These are phyloP conservation scores for Apiotrichum sp. DNA, from an alignment of 1,284 basidiomycete species.

Conservation along the genomic window DNA sequence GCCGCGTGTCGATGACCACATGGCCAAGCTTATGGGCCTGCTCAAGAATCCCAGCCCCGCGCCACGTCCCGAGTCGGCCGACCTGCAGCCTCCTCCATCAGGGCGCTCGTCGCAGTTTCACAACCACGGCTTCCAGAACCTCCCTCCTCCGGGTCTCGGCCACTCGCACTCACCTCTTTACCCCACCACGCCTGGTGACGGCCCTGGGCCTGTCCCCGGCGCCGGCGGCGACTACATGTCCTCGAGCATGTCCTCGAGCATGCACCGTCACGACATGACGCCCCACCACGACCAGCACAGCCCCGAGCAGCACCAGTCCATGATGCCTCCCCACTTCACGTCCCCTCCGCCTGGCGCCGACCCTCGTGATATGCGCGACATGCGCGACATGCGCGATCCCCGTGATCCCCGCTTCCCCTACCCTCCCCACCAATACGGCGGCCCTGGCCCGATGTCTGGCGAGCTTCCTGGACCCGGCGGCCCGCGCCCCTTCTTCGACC, in stretches of 20 bases:
- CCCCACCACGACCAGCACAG: slow-evolving; percentile 1
- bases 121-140: neutral
- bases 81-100: neutral
- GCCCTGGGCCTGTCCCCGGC: neutral
- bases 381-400: no score
- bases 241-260: neutral
- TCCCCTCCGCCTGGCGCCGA: slow-evolving; percentile 12
- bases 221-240: slow-evolving; percentile 7
- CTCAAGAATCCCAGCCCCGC: slow-evolving; percentile 24
- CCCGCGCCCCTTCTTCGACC: slow-evolving; percentile 8
- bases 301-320: slow-evolving; percentile 1
- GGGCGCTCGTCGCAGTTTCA: slow-evolving; percentile 2
- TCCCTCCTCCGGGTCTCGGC: slow-evolving; percentile 13
- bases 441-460: slow-evolving; percentile 4
- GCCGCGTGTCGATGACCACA: slow-evolving; percentile 26
- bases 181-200: slow-evolving; percentile 7
- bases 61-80: slow-evolving; percentile 10
- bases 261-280: slow-evolving; percentile 4
- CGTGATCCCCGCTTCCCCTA: neutral
- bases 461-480: neutral
- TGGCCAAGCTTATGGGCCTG: slow-evolving; percentile 40
- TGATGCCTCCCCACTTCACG: slow-evolving; percentile 12
- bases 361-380: slow-evolving; percentile 2
- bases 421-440: slow-evolving; percentile 2
- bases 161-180: slow-evolving; percentile 11